phyloP scores from a whole-genome alignment of 1,139 yeast genomes.

The Pichia sp. region DNA sequence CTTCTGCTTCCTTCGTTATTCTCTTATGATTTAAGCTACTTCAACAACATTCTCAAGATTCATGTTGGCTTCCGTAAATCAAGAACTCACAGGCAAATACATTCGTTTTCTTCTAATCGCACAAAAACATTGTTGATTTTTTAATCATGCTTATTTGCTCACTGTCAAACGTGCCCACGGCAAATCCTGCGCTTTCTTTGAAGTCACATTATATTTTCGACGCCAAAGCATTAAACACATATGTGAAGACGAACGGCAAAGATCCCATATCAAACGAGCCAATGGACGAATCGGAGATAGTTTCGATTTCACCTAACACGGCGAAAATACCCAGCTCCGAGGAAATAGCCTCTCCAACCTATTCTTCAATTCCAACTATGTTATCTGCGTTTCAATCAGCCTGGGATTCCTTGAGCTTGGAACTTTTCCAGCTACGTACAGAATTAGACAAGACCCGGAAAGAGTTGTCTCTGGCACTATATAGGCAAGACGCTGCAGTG shows the following conservation, averaged over 20 bases:
- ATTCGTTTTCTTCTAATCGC: too few relatives aligned
- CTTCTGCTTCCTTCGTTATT: neutral
- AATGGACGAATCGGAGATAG: slow-evolving; percentile 52
- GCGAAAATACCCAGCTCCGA: slow-evolving; percentile 15
- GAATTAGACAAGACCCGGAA: slow-evolving; percentile 63
- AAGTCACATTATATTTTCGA: slow-evolving; percentile 74
- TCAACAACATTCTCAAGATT: neutral
- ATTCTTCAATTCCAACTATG: slow-evolving; percentile 73
- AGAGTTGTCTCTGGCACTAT: slow-evolving; percentile 72
- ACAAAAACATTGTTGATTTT: neutral
- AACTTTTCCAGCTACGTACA: slow-evolving; percentile 70
- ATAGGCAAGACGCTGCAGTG: slow-evolving; percentile 87
- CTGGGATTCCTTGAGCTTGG: slow-evolving; percentile 86
- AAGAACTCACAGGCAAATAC: too few relatives aligned
- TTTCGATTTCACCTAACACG: slow-evolving; percentile 20
- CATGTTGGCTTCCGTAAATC: neutral
- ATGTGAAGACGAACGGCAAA: slow-evolving; percentile 57
- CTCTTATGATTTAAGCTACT: neutral
- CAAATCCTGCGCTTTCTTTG: slow-evolving; percentile 71
- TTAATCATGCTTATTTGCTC: slow-evolving; percentile 24
- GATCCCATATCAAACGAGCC: slow-evolving; percentile 77
- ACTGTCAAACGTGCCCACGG: slow-evolving; percentile 66
- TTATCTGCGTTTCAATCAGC: slow-evolving; percentile 76
- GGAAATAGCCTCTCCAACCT: slow-evolving; percentile 34
- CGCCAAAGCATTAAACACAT: slow-evolving; percentile 52